Conservation (phyloP, 306 rosid species). For the Vigna nakashimae region DNA sequence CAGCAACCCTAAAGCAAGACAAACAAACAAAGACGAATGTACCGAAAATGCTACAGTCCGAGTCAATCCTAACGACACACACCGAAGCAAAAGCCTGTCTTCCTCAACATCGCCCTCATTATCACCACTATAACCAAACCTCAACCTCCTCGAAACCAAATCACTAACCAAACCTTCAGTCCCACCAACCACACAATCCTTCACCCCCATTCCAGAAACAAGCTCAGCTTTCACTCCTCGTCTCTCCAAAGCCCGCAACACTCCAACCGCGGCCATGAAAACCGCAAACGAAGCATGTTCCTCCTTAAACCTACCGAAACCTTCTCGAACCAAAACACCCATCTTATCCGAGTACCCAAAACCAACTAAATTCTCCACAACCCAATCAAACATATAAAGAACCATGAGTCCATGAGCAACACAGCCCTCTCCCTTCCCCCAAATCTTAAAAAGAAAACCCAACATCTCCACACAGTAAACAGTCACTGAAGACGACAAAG, state of each 20-base stretch:
- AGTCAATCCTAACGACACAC: slow-evolving; percentile 70
- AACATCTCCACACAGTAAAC: slow-evolving; percentile 56
- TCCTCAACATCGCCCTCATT: slow-evolving; percentile 17
- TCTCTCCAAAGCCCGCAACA: slow-evolving; percentile 57
- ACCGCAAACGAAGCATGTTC: slow-evolving; percentile 61
- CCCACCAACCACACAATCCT: slow-evolving; percentile 57
- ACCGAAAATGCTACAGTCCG: slow-evolving; percentile 67
- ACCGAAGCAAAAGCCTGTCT: slow-evolving; percentile 63
- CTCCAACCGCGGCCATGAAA: slow-evolving; percentile 87
- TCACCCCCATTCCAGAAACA: slow-evolving; percentile 53
- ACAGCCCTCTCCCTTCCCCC: slow-evolving; percentile 64
- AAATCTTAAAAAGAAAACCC: slow-evolving; percentile 67
- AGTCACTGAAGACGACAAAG: slow-evolving; percentile 68
- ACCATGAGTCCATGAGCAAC: slow-evolving; percentile 73
- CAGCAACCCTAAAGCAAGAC: slow-evolving; percentile 72
- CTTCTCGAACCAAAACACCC: slow-evolving; percentile 44
- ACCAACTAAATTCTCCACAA: slow-evolving; percentile 59
- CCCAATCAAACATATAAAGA: slow-evolving; percentile 85
- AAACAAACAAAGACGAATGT: slow-evolving; percentile 63
- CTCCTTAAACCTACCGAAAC: slow-evolving; percentile 56
- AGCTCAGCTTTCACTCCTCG: slow-evolving; percentile 53
- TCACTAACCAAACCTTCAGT: slow-evolving; percentile 61
- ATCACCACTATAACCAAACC: slow-evolving; percentile 12
- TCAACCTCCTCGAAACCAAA: slow-evolving; percentile 50
- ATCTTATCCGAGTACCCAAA: slow-evolving; percentile 56